Evolutionary conservation across 2,329 filamentous ascomycete genomes (phyloP).

Genomic region (Pseudogymnoascus sp.): DNA sequence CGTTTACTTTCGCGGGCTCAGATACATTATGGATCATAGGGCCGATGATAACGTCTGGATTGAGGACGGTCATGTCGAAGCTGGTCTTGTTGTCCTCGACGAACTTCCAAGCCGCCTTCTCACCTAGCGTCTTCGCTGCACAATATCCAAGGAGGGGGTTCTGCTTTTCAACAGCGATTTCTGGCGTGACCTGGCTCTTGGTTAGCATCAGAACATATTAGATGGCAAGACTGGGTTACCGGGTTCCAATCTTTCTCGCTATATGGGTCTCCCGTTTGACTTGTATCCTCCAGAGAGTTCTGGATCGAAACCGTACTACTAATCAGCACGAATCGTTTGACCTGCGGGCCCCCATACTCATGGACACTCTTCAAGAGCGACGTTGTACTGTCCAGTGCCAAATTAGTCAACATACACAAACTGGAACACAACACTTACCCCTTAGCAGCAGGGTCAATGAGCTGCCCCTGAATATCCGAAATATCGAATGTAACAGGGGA

Average conservation of each 20-base stretch:
- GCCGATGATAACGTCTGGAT: slow-evolving; percentile 54
- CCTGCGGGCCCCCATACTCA: slow-evolving; percentile 41
- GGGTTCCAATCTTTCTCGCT: slow-evolving; percentile 49
- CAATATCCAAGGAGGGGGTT: slow-evolving; percentile 37
- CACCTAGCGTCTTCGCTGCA: slow-evolving; percentile 57
- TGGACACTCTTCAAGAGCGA: slow-evolving; percentile 67
- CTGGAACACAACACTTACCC: slow-evolving; percentile 23
- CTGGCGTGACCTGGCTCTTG: slow-evolving; percentile 11
- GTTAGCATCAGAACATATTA: slow-evolving; percentile 4
- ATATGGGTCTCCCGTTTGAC: slow-evolving; percentile 29
- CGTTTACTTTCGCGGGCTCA: slow-evolving; percentile 56
- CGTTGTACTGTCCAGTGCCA: slow-evolving; percentile 39
- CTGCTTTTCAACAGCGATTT: slow-evolving; percentile 32
- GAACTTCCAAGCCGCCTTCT: slow-evolving; percentile 59
- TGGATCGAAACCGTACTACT: slow-evolving; percentile 27
- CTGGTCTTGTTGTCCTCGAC: slow-evolving; percentile 42
- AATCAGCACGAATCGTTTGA: slow-evolving; percentile 64
- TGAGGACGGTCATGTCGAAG: slow-evolving; percentile 54
- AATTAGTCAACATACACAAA: not conserved
- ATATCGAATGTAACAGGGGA: slow-evolving; percentile 40
- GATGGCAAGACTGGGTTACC: slow-evolving; percentile 32
- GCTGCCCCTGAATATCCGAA: slow-evolving; percentile 26
- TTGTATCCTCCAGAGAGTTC: slow-evolving; percentile 21
- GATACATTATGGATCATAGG: slow-evolving; percentile 56
- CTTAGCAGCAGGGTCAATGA: slow-evolving; percentile 48